phyloP scores from a whole-genome alignment of 129 eudicot genomes.

The Artemisia annua region DNA sequence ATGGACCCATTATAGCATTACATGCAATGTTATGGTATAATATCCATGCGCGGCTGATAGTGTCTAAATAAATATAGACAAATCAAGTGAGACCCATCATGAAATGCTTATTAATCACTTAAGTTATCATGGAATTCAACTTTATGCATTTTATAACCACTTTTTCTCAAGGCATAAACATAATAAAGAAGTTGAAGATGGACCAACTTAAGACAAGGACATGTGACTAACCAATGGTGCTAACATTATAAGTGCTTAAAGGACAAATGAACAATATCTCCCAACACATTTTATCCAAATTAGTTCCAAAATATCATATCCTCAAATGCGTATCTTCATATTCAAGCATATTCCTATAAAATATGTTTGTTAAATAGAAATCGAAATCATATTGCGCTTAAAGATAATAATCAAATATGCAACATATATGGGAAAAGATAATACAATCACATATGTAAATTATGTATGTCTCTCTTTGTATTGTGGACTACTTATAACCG shows the following conservation, averaged over 20 bases:
- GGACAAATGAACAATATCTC: conserved; percentile 33
- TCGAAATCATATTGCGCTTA: neutral
- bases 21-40: too few species aligned
- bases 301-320: conserved; percentile 26
- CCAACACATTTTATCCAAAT: conserved; percentile 29
- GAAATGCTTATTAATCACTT: neutral
- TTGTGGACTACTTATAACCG: too few species aligned
- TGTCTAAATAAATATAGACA: neutral
- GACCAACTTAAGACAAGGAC: conserved; percentile 41
- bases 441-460: too few species aligned
- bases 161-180: conserved; percentile 12
- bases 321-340: conserved; percentile 3
- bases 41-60: neutral
- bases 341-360: neutral
- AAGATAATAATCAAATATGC: too few species aligned
- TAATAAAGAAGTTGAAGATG: conserved; percentile 18
- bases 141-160: neutral
- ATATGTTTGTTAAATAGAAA: neutral
- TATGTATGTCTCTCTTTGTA: neutral
- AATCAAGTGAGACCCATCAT: conserved; percentile 14
- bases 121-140: neutral
- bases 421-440: too few species aligned
- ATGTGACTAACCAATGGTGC: conserved; percentile 42
- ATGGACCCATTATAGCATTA: too few species aligned
- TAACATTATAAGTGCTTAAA: conserved; percentile 31